These are phyloP conservation scores for Colletotrichum tofieldiae DNA, from an alignment of 2,329 filamentous ascomycete genomes.

Conservation along the genomic window DNA sequence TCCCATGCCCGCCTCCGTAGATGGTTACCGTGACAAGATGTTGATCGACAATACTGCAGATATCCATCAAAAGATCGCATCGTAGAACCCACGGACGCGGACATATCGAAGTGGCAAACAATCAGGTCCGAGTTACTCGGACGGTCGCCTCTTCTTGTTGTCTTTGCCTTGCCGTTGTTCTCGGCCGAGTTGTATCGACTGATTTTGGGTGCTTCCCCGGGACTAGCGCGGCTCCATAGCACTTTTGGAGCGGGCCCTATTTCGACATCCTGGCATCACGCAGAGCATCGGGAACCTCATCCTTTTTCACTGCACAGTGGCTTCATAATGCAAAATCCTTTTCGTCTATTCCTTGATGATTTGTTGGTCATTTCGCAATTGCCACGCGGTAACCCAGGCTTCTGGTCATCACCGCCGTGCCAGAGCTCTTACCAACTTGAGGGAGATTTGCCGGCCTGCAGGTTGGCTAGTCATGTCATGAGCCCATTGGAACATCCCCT, in stretches of 20 bases:
- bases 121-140: not conserved
- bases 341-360: not conserved
- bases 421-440: not conserved
- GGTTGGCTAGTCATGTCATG: not conserved
- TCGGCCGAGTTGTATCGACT: constrained; percentile 3
- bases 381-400: not conserved
- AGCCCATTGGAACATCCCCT: not conserved
- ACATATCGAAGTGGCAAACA: not conserved
- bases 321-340: not conserved
- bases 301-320: not conserved
- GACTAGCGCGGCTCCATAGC: constrained; percentile 4
- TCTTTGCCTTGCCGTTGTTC: not conserved
- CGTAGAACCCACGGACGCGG: not conserved
- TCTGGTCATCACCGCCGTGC: not conserved
- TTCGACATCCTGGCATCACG: constrained; percentile 10
- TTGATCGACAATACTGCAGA: not conserved
- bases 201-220: not conserved
- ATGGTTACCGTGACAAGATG: not conserved
- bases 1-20: not conserved
- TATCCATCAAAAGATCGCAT: not conserved
- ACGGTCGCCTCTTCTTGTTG: not conserved
- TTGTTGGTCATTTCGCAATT: not conserved
- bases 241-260: constrained; percentile 19
- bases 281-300: not conserved
- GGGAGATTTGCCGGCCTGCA: not conserved